These are phyloP conservation scores for Leccinum longicurvipes DNA, from an alignment of 768 basidiomycete genomes.

Conservation along the genomic window DNA sequence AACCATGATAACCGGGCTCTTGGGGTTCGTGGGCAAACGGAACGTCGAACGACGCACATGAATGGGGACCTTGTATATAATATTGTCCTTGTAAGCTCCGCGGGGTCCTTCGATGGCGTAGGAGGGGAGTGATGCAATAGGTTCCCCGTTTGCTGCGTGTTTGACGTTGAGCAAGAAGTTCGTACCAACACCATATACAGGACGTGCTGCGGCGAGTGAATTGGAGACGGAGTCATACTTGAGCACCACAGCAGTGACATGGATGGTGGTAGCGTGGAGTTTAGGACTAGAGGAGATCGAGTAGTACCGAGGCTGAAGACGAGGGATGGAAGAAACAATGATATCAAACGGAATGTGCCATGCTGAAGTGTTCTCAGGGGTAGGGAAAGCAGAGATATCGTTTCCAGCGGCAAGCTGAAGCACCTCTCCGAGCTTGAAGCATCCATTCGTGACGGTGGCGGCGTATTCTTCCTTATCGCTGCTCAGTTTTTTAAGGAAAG, in stretches of 20 bases:
- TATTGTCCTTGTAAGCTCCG: slow-evolving; percentile 70
- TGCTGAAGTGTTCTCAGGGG: slow-evolving; percentile 68
- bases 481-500: slow-evolving; percentile 70
- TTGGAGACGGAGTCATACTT: slow-evolving; percentile 75
- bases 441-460: slow-evolving; percentile 69
- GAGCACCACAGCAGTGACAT: slow-evolving; percentile 93
- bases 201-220: slow-evolving; percentile 52
- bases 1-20: slow-evolving; percentile 98
- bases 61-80: slow-evolving; percentile 80
- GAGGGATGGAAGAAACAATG: slow-evolving; percentile 88
- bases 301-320: slow-evolving; percentile 96
- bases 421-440: slow-evolving; percentile 90
- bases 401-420: slow-evolving; percentile 89
- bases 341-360: slow-evolving; percentile 98
- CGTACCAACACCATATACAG: slow-evolving; percentile 87
- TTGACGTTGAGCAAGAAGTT: slow-evolving; percentile 96
- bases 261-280: slow-evolving; percentile 81
- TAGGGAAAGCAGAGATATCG: slow-evolving; percentile 54
- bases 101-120: slow-evolving; percentile 93
- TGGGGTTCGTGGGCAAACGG: slow-evolving; percentile 94
- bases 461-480: slow-evolving; percentile 87
- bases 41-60: slow-evolving; percentile 97
- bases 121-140: slow-evolving; percentile 50
- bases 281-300: slow-evolving; percentile 99
- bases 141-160: slow-evolving; percentile 62